Conservation (phyloP, 768 basidiomycete genomes). For the Boletus pseudopeckii region DNA sequence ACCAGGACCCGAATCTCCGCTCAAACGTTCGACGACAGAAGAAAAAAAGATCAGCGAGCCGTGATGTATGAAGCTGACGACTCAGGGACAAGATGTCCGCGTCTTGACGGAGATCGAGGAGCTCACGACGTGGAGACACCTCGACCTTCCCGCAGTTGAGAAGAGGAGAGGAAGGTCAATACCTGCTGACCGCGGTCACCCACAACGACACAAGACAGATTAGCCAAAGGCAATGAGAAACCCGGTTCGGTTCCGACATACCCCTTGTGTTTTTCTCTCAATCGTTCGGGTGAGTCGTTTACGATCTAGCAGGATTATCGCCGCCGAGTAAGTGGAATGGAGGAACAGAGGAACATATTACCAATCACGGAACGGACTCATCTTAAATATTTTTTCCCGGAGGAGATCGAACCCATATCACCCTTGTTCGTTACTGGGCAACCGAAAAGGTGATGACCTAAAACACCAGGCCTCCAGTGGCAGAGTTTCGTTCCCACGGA, state of each 20-base stretch:
- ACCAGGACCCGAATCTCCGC: slow-evolving; percentile 2
- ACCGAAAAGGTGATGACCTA: slow-evolving; percentile 22
- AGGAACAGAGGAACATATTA: slow-evolving; percentile 2
- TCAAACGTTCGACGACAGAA: slow-evolving; percentile 7
- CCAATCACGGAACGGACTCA: slow-evolving; percentile 14
- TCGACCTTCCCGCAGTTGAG: slow-evolving; percentile 13
- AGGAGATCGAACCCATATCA: slow-evolving; percentile 11
- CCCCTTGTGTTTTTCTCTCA: too few relatives aligned
- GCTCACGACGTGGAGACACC: slow-evolving; percentile 10
- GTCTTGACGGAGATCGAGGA: slow-evolving; percentile 17
- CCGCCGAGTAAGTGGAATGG: not conserved
- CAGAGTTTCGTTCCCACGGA: too few relatives aligned
- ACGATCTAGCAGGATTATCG: slow-evolving; percentile 18
- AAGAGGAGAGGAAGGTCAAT: slow-evolving; percentile 19
- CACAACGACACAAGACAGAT: not conserved
- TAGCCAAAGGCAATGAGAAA: not conserved
- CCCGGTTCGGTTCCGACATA: slow-evolving; percentile 6
- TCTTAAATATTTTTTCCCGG: too few relatives aligned
- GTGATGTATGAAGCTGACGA: slow-evolving; percentile 12
- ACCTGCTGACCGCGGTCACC: not conserved
- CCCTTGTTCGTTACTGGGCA: slow-evolving; percentile 1
- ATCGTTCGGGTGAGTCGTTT: too few relatives aligned
- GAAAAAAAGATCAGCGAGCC: not conserved
- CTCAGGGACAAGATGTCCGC: slow-evolving; percentile 4
- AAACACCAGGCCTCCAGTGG: slow-evolving; percentile 28